Evolutionary conservation across 768 basidiomycete genomes (phyloP).

Genomic region (Exidia glandulosa): DNA sequence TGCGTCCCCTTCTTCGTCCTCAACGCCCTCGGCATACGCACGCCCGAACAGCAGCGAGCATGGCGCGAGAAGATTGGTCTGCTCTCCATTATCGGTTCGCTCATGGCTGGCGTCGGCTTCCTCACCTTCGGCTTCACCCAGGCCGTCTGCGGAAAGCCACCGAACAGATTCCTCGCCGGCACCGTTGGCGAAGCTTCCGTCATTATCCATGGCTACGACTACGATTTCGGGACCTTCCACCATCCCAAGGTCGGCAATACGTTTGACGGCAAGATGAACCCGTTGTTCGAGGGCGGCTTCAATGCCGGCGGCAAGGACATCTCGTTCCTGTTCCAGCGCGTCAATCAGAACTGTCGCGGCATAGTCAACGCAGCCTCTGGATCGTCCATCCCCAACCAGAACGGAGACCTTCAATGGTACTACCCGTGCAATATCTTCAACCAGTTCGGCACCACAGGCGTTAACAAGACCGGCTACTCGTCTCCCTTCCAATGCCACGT

Average conservation of each 20-base stretch:
- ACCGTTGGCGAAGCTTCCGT: conserved; percentile 51
- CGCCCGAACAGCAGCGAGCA: conserved; percentile 87
- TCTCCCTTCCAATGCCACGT: conserved; percentile 62
- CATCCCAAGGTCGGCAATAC: conserved; percentile 59
- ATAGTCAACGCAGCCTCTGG: conserved; percentile 62
- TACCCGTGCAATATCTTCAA: conserved; percentile 92
- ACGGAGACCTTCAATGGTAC: conserved; percentile 74
- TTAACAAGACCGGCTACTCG: conserved; percentile 64
- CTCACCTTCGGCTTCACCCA: conserved; percentile 98
- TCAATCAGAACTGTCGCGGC: conserved; percentile 71
- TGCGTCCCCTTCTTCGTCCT: conserved; percentile 75
- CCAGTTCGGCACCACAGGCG: conserved; percentile 49
- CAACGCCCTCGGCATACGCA: conserved; percentile 69
- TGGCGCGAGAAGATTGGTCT: conserved; percentile 99
- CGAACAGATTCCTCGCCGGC: conserved; percentile 74
- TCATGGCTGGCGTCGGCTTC: conserved; percentile 94
- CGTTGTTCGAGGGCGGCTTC: conserved; percentile 68
- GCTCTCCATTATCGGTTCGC: conserved; percentile 59
- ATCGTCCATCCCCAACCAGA: conserved; percentile 58
- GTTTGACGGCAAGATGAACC: conserved; percentile 78
- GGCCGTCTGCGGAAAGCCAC: conserved; percentile 80
- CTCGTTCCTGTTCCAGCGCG: conserved; percentile 90
- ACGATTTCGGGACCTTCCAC: conserved; percentile 78
- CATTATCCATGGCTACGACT: conserved; percentile 89
- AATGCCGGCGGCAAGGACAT: conserved; percentile 79